These are phyloP conservation scores for Dictyostelium brefeldianum DNA, from an alignment of 78 protist genomes.

Conservation along the genomic window DNA sequence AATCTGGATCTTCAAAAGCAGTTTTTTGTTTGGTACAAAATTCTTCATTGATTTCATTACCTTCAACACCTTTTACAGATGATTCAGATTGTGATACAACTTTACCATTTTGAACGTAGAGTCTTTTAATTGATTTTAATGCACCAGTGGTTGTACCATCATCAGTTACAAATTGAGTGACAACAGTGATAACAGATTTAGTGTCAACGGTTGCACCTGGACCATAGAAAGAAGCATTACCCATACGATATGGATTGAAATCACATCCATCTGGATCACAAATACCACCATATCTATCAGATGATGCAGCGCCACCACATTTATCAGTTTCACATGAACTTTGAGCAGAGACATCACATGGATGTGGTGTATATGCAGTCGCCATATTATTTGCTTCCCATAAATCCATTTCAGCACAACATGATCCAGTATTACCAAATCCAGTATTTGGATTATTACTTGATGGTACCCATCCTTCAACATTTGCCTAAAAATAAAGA, in stretches of 20 bases:
- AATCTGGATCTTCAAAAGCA: constrained; percentile 58
- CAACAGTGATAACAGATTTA: constrained; percentile 77
- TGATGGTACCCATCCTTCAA: constrained; percentile 71
- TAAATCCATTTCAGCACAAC: constrained; percentile 90
- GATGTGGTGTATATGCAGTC: constrained; percentile 85
- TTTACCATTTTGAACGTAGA: constrained; percentile 83
- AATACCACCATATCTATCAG: constrained; percentile 65
- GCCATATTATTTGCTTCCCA: constrained; percentile 88
- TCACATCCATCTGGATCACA: constrained; percentile 90
- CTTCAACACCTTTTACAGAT: constrained; percentile 14
- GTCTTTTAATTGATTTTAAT: constrained; percentile 77
- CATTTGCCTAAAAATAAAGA: constrained; percentile 2
- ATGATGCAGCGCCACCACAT: constrained; percentile 59
- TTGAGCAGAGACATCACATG: constrained; percentile 45
- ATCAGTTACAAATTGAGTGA: constrained; percentile 86
- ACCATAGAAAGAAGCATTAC: constrained; percentile 76
- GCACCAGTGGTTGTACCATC: constrained; percentile 83
- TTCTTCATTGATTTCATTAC: constrained; percentile 49
- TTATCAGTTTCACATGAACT: constrained; percentile 38
- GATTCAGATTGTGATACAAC: constrained; percentile 38
- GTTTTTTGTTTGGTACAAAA: constrained; percentile 72
- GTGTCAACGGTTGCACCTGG: constrained; percentile 74
- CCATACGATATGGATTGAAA: constrained; percentile 85
- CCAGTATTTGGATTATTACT: constrained; percentile 65
- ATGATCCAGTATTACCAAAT: constrained; percentile 70